Evolutionary conservation across 2,329 filamentous ascomycete species (phyloP).

Genomic region (Raffaelea ambrosiae): DNA sequence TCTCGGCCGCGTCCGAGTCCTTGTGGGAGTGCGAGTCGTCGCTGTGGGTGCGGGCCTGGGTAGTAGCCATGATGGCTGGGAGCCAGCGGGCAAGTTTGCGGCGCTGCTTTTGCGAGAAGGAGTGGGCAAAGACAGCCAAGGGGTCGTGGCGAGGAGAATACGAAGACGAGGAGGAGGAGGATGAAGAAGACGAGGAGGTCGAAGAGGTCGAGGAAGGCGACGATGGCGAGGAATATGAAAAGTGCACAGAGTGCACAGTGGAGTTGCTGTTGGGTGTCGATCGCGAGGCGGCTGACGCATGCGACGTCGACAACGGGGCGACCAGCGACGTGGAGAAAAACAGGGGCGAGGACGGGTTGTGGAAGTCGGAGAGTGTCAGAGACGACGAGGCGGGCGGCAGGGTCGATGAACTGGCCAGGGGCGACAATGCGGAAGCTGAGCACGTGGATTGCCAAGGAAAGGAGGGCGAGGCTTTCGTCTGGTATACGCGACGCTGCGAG

Average conservation of each 20-base stretch:
- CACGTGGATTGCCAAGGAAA: constrained; percentile 11
- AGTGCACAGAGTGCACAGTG: background rate
- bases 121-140: background rate
- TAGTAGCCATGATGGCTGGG: constrained; percentile 17
- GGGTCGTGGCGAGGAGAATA: background rate
- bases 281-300: too few species aligned
- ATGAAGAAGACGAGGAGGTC: constrained; percentile 7
- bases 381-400: background rate
- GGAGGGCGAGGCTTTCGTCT: constrained; percentile 14
- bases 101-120: constrained; percentile 11
- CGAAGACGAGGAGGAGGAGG: constrained; percentile 2
- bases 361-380: constrained; percentile 1
- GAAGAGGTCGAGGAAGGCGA: constrained; percentile 8
- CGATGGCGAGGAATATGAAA: background rate
- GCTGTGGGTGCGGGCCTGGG: constrained; percentile 14
- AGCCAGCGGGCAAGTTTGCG: constrained; percentile 14
- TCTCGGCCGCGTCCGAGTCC: constrained; percentile 48
- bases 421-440: background rate
- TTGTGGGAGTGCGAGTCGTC: constrained; percentile 49
- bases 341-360: too few species aligned
- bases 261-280: background rate
- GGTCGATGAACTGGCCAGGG: background rate
- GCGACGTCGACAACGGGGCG: constrained; percentile 5
- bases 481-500: constrained; percentile 18
- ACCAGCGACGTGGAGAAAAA: constrained; percentile 3